Evolutionary conservation across 2,329 filamentous ascomycete genomes (phyloP), one percentile per base, ranked within the genome.

Genomic region (Fusarium concolor): DNA sequence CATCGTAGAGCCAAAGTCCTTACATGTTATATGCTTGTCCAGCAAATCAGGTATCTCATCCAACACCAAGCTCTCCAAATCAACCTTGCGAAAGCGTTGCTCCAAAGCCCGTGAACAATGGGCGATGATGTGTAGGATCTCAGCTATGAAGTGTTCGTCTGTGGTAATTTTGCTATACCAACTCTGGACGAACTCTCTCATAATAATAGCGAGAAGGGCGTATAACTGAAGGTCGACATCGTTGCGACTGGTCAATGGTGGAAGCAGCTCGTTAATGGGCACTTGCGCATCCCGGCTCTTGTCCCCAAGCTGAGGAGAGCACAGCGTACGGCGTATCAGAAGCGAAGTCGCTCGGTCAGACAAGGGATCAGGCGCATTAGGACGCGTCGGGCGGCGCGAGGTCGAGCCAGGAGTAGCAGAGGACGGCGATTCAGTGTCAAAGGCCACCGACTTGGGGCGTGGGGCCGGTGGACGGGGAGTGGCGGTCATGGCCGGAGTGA

Each of bases 111-210:
- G 86, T 39, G 93, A 97, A 78, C 92, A 96, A 79, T 98, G 95
- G 39, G 95, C 96, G 74, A 98, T 92, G 70, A 97, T 90, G 75
- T 93, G 92, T 54, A 98, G 85, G 59, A 97, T 87, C 81, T 97
- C 94, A 71, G 91, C 90, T 62, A 96, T 90, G 76, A 99, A 96
- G 14, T 88, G 86, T 76, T 94, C 92, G 79, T 99, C 95, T 5
- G 93, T 89, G 2, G 95, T 97, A 78, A 99, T 96, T 78, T 91
- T 95, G 68, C 85, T 86, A 82, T 99, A 99, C 96, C 96, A 99
- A 31, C 89, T 89, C 78, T 96, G 90, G 37, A 99, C 92, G 77
- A 94, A 97, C 68, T 97, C 94, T 74, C 92, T 90, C 73, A 97
- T 85, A 65, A 98, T 89, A 61, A 98, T 91, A 52, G 96, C 92